Evolutionary conservation across 2,329 filamentous ascomycete species (phyloP).

Genomic region (Ophioceras dolichostomum): DNA sequence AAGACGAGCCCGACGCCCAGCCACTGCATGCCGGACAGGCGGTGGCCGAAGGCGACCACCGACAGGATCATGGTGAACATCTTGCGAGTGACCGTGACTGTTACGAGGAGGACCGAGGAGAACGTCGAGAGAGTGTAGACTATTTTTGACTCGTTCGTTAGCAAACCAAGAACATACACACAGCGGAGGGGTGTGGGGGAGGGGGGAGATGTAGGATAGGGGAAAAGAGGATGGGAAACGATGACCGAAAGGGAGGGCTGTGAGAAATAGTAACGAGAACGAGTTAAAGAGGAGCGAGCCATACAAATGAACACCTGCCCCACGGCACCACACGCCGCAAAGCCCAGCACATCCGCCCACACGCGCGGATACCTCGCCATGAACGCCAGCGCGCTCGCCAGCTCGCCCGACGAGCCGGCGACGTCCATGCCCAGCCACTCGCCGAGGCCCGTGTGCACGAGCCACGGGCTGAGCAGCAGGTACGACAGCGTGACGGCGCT

Average conservation of each 20-base stretch:
- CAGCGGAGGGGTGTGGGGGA: background rate
- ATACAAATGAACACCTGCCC: constrained; percentile 92
- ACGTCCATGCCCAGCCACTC: constrained; percentile 56
- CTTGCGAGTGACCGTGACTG: constrained; percentile 93
- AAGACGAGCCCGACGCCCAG: constrained; percentile 87
- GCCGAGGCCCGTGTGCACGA: constrained; percentile 55
- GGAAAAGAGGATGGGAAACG: background rate
- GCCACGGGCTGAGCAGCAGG: constrained; percentile 64
- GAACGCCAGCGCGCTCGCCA: constrained; percentile 69
- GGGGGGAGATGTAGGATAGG: background rate
- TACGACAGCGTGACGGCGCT: constrained; percentile 67
- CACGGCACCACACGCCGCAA: constrained; percentile 79
- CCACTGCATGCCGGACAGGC: constrained; percentile 81
- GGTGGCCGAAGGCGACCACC: constrained; percentile 88
- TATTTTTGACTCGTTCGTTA: constrained; percentile 16
- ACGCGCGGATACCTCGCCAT: constrained; percentile 69
- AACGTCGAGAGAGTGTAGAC: constrained; percentile 90
- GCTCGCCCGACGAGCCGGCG: constrained; percentile 58
- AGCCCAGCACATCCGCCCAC: constrained; percentile 78
- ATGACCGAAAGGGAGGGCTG: background rate
- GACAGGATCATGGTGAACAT: constrained; percentile 99
- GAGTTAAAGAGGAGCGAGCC: constrained; percentile 44
- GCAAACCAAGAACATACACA: background rate
- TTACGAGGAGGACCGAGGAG: constrained; percentile 82
- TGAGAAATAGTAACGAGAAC: constrained; percentile 72